Percentiles rank a stretch among this genome's conserved stretches.
Evolutionary conservation across 2,329 filamentous ascomycete species (phyloP).

Genomic region (Epichloe typhina): DNA sequence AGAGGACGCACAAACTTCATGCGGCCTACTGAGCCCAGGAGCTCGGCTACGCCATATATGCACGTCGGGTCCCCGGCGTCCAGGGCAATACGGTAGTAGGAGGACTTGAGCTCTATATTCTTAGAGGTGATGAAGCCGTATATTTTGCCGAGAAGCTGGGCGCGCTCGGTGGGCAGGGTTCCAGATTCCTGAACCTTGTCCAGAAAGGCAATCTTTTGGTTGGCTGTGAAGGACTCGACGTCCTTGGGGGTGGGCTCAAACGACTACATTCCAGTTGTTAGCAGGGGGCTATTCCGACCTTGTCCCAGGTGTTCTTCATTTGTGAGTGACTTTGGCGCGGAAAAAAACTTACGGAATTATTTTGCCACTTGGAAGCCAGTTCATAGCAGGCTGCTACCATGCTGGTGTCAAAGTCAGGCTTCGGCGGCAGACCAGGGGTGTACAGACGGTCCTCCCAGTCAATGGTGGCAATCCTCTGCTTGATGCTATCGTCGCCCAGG

Average conservation of each 20-base stretch:
- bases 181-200: constrained; percentile 56
- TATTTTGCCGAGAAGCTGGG: constrained; percentile 56
- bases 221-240: constrained; percentile 62
- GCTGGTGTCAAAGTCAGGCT: constrained; percentile 80
- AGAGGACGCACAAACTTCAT: constrained; percentile 96
- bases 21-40: constrained; percentile 71
- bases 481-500: constrained; percentile 47
- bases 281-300: neutral
- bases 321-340: constrained; percentile 10
- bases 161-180: constrained; percentile 50
- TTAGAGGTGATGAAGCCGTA: constrained; percentile 64
- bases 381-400: constrained; percentile 76
- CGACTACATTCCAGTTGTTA: constrained; percentile 24
- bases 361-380: constrained; percentile 71
- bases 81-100: constrained; percentile 71
- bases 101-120: constrained; percentile 75
- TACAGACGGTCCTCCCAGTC: constrained; percentile 91
- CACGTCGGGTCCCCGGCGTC: constrained; percentile 56
- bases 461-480: constrained; percentile 54
- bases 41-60: constrained; percentile 56
- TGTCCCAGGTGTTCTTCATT: neutral
- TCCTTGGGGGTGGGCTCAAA: constrained; percentile 57
- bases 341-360: constrained; percentile 34
- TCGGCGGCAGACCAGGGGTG: constrained; percentile 74
- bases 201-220: constrained; percentile 86